These are phyloP conservation scores for Lentinula raphanica DNA, from an alignment of 768 basidiomycete genomes.

Conservation along the genomic window DNA sequence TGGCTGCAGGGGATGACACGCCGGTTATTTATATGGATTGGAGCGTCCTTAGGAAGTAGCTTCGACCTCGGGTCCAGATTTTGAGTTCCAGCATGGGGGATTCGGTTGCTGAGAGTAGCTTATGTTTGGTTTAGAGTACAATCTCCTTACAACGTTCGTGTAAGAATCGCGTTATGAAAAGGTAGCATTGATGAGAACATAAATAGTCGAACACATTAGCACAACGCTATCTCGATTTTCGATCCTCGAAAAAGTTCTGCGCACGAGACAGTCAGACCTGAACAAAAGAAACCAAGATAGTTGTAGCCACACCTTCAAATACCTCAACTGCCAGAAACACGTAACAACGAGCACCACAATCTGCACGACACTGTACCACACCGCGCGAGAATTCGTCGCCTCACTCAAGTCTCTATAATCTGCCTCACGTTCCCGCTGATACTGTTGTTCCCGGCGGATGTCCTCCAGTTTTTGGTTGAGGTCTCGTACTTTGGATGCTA, in stretches of 20 bases:
- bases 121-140: no score
- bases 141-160: neutral
- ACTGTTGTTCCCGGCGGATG: conserved; percentile 92
- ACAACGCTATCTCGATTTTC: conserved; percentile 58
- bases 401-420: conserved; percentile 89
- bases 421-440: conserved; percentile 92
- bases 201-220: neutral
- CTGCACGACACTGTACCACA: conserved; percentile 92
- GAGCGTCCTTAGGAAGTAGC: no score
- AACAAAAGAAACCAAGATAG: neutral
- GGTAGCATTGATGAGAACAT: neutral
- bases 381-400: conserved; percentile 82
- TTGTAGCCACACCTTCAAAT: conserved; percentile 64
- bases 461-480: conserved; percentile 92
- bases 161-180: neutral
- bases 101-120: no score
- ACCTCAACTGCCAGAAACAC: conserved; percentile 89
- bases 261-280: neutral
- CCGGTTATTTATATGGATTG: no score
- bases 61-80: no score
- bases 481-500: conserved; percentile 82
- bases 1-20: no score
- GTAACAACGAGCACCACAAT: conserved; percentile 79
- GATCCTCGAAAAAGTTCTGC: conserved; percentile 83
- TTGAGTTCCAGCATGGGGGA: no score